Conservation (phyloP, 2,329 filamentous ascomycete species). For the Kalaharituber pfeilii region DNA sequence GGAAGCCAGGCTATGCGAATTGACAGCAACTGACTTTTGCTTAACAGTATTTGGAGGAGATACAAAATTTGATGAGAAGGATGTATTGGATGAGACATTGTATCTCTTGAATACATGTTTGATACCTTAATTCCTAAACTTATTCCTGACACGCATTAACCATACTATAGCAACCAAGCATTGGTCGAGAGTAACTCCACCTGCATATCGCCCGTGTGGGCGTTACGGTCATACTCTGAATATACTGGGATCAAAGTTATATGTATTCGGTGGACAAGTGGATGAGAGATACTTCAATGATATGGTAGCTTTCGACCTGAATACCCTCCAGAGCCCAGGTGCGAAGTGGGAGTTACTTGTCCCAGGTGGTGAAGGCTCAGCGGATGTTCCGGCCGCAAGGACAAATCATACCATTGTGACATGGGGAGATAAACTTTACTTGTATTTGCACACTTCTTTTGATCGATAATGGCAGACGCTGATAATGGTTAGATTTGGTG, state of each 20-base stretch:
- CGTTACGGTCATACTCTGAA: constrained; percentile 94
- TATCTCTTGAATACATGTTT: constrained; percentile 95
- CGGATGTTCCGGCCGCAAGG: constrained; percentile 63
- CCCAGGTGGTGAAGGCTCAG: constrained; percentile 47
- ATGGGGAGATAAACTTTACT: constrained; percentile 80
- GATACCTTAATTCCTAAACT: constrained; percentile 27
- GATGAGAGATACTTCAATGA: constrained; percentile 98
- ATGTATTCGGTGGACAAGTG: constrained; percentile 92
- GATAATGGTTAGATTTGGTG: constrained; percentile 95
- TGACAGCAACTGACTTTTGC: constrained; percentile 2
- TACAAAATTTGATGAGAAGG: constrained; percentile 87
- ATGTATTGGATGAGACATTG: constrained; percentile 81
- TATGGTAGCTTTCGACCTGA: constrained; percentile 83
- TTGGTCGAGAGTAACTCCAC: constrained; percentile 87
- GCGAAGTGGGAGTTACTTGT: constrained; percentile 94
- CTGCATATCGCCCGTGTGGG: constrained; percentile 68
- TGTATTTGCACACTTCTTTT: constrained; percentile 42
- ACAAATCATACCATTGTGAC: constrained; percentile 91
- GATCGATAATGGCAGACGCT: constrained; percentile 13
- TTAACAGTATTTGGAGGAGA: constrained; percentile 74
- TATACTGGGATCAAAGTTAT: constrained; percentile 91
- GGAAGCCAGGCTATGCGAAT: background rate
- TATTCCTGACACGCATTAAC: background rate
- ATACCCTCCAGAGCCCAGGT: constrained; percentile 74
- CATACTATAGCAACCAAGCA: constrained; percentile 63